Conservation (phyloP, 106 monocot species). For the Allium cepa region DNA sequence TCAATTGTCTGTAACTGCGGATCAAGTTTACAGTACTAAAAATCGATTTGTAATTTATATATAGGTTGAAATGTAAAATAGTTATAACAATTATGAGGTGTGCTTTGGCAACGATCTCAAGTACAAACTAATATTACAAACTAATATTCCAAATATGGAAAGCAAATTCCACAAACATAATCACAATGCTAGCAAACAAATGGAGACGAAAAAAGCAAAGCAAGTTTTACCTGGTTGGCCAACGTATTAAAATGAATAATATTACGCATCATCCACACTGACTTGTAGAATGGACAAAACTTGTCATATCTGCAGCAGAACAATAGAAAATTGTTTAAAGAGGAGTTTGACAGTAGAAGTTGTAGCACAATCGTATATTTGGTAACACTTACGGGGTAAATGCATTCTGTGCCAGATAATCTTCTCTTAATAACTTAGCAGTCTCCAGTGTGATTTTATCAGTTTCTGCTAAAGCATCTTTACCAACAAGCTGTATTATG, state of each 20-base stretch:
- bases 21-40: no score
- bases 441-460: conserved; percentile 95
- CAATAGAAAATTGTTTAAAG: background rate
- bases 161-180: no score
- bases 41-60: no score
- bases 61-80: no score
- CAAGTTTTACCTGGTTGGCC: conserved; percentile 77
- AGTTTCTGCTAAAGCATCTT: conserved; percentile 97
- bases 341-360: background rate
- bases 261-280: conserved; percentile 99
- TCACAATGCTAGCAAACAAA: no score
- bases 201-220: background rate
- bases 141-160: no score
- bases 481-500: conserved; percentile 83
- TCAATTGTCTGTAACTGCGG: no score
- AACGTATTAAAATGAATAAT: conserved; percentile 88
- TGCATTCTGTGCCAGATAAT: conserved; percentile 98
- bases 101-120: no score
- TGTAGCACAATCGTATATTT: background rate
- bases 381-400: conserved; percentile 76
- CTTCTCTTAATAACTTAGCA: conserved; percentile 95
- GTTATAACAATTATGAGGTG: no score
- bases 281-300: conserved; percentile 98
- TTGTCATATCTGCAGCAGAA: conserved; percentile 73
- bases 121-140: no score